These are phyloP conservation scores for Penicillium sp. DNA, from an alignment of 2,329 filamentous ascomycete genomes.

Conservation along the genomic window DNA sequence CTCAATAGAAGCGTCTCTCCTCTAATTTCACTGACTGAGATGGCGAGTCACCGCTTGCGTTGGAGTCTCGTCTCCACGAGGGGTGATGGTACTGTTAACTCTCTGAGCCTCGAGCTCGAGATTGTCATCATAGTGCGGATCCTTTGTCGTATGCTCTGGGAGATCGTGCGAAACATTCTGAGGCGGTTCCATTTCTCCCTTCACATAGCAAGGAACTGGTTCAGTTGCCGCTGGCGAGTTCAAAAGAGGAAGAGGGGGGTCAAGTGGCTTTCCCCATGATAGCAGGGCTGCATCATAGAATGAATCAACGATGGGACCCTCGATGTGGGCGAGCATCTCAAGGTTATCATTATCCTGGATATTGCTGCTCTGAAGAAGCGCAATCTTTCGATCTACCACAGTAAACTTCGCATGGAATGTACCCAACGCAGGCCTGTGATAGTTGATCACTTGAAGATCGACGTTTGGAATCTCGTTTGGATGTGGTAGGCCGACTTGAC, in stretches of 20 bases:
- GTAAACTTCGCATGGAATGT: slow-evolving; percentile 81
- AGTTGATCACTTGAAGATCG: slow-evolving; percentile 74
- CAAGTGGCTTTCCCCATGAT: slow-evolving; percentile 68
- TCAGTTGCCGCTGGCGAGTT: slow-evolving; percentile 52
- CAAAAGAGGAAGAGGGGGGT: slow-evolving; percentile 63
- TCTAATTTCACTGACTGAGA: slow-evolving; percentile 53
- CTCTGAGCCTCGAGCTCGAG: slow-evolving; percentile 65
- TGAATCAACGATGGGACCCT: slow-evolving; percentile 76
- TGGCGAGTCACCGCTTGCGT: slow-evolving; percentile 66
- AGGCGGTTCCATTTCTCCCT: slow-evolving; percentile 5
- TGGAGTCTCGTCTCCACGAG: slow-evolving; percentile 55
- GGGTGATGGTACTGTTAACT: slow-evolving; percentile 61
- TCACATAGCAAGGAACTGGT: slow-evolving; percentile 27
- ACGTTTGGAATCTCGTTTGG: slow-evolving; percentile 71
- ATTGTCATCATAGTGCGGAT: slow-evolving; percentile 67
- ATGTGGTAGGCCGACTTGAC: slow-evolving; percentile 63
- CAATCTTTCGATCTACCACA: slow-evolving; percentile 73
- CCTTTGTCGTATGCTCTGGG: slow-evolving; percentile 61
- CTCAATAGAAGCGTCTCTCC: neutral
- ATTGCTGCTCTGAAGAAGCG: slow-evolving; percentile 76
- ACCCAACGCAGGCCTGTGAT: slow-evolving; percentile 70
- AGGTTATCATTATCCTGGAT: slow-evolving; percentile 76
- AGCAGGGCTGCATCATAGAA: slow-evolving; percentile 75
- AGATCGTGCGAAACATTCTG: slow-evolving; percentile 36
- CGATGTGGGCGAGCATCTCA: slow-evolving; percentile 78